Evolutionary conservation across 352 stramenopile species (phyloP).

Genomic region (Globisporangium cylindrosporum): DNA sequence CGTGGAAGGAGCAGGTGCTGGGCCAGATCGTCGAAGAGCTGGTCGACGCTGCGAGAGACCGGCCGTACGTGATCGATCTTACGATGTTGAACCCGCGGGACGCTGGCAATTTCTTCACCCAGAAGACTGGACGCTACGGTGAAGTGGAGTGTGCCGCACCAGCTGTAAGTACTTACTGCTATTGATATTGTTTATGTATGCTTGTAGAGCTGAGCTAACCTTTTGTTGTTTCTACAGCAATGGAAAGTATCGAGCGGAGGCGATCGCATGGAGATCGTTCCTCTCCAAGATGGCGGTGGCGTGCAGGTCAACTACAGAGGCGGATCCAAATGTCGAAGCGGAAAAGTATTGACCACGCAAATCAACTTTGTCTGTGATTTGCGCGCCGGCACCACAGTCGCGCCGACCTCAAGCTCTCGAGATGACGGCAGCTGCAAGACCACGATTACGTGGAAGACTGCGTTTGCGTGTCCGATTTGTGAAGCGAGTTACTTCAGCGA

Average conservation of each 20-base stretch:
- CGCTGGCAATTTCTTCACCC: slow-evolving; percentile 60
- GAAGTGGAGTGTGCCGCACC: slow-evolving; percentile 71
- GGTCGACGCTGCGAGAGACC: slow-evolving; percentile 42
- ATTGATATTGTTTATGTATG: not conserved
- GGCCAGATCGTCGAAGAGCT: slow-evolving; percentile 62
- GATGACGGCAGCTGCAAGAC: slow-evolving; percentile 56
- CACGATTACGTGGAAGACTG: slow-evolving; percentile 62
- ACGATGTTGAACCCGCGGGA: slow-evolving; percentile 57
- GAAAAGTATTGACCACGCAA: slow-evolving; percentile 43
- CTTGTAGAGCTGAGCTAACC: slow-evolving; percentile 1
- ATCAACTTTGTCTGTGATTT: slow-evolving; percentile 73
- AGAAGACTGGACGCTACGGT: slow-evolving; percentile 64
- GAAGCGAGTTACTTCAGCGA: slow-evolving; percentile 62
- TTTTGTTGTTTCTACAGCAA: slow-evolving; percentile 40
- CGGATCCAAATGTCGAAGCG: slow-evolving; percentile 50
- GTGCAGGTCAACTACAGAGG: slow-evolving; percentile 54
- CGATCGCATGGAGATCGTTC: slow-evolving; percentile 57
- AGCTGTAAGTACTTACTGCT: slow-evolving; percentile 32
- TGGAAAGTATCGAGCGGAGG: slow-evolving; percentile 63
- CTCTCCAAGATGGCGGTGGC: slow-evolving; percentile 50
- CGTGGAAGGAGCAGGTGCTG: slow-evolving; percentile 46
- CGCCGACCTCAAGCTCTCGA: slow-evolving; percentile 24
- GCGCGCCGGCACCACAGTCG: slow-evolving; percentile 51
- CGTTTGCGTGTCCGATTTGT: slow-evolving; percentile 68
- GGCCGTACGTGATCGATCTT: slow-evolving; percentile 57